These are phyloP conservation scores for Kwoniella heveanensis DNA, from an alignment of 768 basidiomycete species.

Conservation along the genomic window DNA sequence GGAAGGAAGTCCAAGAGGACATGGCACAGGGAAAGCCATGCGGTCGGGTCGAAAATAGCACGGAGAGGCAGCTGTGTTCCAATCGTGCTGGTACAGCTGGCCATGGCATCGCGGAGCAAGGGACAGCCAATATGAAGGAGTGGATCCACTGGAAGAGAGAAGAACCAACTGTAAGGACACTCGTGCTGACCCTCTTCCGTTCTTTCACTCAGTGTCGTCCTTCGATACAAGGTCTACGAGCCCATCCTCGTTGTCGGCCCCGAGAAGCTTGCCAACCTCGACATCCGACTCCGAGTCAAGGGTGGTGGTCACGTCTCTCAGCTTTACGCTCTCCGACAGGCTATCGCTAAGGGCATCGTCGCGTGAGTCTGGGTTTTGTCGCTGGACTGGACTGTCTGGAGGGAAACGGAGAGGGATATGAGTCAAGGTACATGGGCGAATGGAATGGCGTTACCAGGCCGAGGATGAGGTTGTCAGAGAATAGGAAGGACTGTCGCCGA, in stretches of 20 bases:
- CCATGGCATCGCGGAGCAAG: background rate
- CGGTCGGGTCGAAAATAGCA: too few species aligned
- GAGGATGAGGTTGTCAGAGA: too few species aligned
- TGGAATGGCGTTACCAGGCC: too few species aligned
- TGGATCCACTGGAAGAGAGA: background rate
- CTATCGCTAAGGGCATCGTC: conserved; percentile 94
- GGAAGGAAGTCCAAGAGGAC: too few species aligned
- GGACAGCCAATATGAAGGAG: background rate
- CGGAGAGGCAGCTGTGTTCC: too few species aligned
- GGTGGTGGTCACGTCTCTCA: conserved; percentile 99
- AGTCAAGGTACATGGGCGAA: too few species aligned
- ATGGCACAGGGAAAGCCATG: too few species aligned
- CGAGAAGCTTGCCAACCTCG: conserved; percentile 80
- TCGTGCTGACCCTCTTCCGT: conserved; percentile 6
- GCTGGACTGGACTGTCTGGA: background rate
- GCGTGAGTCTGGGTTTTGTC: conserved; percentile 64
- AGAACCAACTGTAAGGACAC: too few species aligned
- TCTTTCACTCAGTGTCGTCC: conserved; percentile 60
- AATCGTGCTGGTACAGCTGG: too few species aligned
- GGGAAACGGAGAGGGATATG: background rate
- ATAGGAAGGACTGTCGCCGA: too few species aligned
- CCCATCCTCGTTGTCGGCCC: conserved; percentile 91
- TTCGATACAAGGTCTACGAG: conserved; percentile 98
- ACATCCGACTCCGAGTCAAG: conserved; percentile 96
- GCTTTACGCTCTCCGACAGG: conserved; percentile 98